These are phyloP conservation scores for Xylariaceae sp. DNA, from an alignment of 2,329 filamentous ascomycete species.

Conservation along the genomic window DNA sequence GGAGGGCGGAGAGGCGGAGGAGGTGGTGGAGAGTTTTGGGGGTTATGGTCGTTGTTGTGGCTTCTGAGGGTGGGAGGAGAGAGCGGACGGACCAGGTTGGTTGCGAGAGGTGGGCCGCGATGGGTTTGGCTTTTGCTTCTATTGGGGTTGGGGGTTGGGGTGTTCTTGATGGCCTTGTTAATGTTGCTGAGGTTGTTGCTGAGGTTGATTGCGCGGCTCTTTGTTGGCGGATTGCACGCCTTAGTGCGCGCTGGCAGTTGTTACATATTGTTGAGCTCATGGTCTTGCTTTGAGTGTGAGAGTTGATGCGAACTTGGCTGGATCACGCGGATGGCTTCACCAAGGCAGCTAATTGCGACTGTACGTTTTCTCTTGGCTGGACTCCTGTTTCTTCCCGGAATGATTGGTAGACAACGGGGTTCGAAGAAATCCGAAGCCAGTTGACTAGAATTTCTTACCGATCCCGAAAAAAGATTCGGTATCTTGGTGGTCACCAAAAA, in stretches of 20 bases:
- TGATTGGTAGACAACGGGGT: too few relatives aligned
- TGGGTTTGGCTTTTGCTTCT: slow-evolving; percentile 22
- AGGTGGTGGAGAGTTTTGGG: slow-evolving; percentile 73
- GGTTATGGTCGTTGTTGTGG: slow-evolving; percentile 47
- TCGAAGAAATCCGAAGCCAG: too few relatives aligned
- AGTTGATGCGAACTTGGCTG: not conserved
- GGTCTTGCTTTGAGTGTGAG: not conserved
- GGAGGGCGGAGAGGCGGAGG: slow-evolving; percentile 83
- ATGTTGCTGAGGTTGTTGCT: slow-evolving; percentile 6
- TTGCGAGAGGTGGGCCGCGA: slow-evolving; percentile 54
- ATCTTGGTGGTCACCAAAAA: not conserved
- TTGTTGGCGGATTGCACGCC: slow-evolving; percentile 11
- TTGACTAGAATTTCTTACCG: too few relatives aligned
- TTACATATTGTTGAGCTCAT: slow-evolving; percentile 29
- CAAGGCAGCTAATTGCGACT: not conserved
- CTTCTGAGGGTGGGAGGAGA: slow-evolving; percentile 52
- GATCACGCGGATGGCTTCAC: not conserved
- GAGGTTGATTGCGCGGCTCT: not conserved
- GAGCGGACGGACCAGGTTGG: slow-evolving; percentile 82
- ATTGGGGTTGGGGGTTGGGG: slow-evolving; percentile 49
- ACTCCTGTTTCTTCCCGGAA: too few relatives aligned
- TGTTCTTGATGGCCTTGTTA: slow-evolving; percentile 16
- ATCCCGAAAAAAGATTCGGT: not conserved
- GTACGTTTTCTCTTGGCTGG: not conserved
- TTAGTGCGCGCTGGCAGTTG: slow-evolving; percentile 25